phyloP scores from a whole-genome alignment of 2,329 filamentous ascomycete genomes.

The Reticulascus tulasneorum region DNA sequence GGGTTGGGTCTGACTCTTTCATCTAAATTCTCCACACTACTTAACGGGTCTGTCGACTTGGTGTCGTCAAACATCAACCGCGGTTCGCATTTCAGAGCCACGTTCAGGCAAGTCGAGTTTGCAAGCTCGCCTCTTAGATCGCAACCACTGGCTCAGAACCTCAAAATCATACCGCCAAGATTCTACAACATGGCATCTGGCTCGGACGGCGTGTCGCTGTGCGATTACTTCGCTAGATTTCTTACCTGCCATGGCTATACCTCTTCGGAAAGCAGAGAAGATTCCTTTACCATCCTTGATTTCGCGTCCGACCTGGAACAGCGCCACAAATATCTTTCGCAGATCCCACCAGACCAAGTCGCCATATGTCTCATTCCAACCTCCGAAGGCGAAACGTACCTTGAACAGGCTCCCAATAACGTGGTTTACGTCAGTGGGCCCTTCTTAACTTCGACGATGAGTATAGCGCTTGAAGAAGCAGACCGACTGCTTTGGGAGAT shows the following conservation, averaged over 20 bases:
- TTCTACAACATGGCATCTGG: background rate
- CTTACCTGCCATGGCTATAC: background rate
- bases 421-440: slow-evolving; percentile 4
- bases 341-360: background rate
- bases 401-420: background rate
- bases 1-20: slow-evolving; percentile 40
- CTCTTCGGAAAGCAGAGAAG: background rate
- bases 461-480: slow-evolving; percentile 1
- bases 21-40: slow-evolving; percentile 32
- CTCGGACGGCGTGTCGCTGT: background rate
- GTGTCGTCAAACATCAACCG: slow-evolving; percentile 27
- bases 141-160: background rate
- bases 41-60: slow-evolving; percentile 33
- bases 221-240: background rate
- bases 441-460: slow-evolving; percentile 3
- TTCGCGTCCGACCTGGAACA: background rate
- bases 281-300: background rate
- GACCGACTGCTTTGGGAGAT: background rate
- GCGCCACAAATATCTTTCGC: background rate
- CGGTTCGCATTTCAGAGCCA: slow-evolving; percentile 36
- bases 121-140: background rate
- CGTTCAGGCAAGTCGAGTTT: slow-evolving; percentile 7
- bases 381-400: background rate
- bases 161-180: background rate
- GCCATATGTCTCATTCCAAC: background rate